These are phyloP conservation scores for Acer negundo DNA, from an alignment of 345 rosid species.

Conservation along the genomic window DNA sequence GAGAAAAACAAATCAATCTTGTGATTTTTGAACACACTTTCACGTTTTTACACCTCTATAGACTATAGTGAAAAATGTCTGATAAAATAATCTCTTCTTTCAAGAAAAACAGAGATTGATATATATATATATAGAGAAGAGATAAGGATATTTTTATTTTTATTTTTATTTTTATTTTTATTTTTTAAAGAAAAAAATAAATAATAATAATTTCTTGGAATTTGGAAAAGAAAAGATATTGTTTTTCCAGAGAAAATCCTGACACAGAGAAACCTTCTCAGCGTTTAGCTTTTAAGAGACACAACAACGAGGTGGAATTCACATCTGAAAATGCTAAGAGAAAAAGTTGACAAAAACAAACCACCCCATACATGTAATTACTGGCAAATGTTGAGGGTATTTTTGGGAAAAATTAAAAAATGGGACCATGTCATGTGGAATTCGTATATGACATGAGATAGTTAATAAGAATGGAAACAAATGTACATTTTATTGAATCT, in stretches of 20 bases:
- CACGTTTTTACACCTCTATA: not conserved
- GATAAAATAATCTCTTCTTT: constrained; percentile 28
- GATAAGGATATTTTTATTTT: not conserved
- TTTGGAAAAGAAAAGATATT: constrained; percentile 21
- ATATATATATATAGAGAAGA: not conserved
- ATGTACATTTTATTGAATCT: not conserved
- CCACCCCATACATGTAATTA: not conserved
- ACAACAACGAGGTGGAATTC: constrained; percentile 26
- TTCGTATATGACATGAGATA: not conserved
- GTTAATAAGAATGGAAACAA: not conserved
- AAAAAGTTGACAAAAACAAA: not conserved
- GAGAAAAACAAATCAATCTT: not conserved
- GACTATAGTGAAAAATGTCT: constrained; percentile 9
- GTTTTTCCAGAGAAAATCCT: constrained; percentile 28
- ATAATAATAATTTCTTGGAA: constrained; percentile 19
- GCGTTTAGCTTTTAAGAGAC: constrained; percentile 43
- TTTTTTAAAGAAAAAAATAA: not conserved
- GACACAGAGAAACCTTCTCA: constrained; percentile 28
- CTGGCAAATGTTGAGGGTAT: not conserved
- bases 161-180: not conserved
- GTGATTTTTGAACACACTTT: not conserved
- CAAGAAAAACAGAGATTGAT: constrained; percentile 11
- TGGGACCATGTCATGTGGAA: constrained; percentile 25
- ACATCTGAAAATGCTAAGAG: not conserved
- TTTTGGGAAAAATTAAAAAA: not conserved